A percentile compares a stretch with the other conserved stretches of the same genome.
Evolutionary conservation across 1,284 basidiomycete genomes (phyloP).

Genomic region (Cutaneotrichosporon curvatum): DNA sequence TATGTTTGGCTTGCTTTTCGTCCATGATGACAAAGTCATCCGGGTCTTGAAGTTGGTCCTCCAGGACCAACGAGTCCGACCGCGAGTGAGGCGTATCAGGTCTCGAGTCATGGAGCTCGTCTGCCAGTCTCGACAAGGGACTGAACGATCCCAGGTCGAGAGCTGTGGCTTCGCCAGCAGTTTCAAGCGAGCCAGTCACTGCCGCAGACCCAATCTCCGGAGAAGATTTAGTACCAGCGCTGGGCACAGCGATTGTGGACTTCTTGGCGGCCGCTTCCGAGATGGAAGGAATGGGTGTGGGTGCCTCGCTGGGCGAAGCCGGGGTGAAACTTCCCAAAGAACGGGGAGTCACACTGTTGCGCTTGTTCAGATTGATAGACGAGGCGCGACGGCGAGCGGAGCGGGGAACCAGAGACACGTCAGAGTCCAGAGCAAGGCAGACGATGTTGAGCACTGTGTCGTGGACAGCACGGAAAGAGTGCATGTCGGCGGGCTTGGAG

Average conservation of each 20-base stretch:
- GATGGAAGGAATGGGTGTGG: background rate
- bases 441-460: slow-evolving; percentile 67
- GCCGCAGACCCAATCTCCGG: too few species aligned
- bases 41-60: slow-evolving; percentile 51
- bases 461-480: slow-evolving; percentile 58
- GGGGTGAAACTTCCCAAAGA: too few species aligned
- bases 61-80: too few species aligned
- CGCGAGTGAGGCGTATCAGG: too few species aligned
- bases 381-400: slow-evolving; percentile 45
- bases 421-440: slow-evolving; percentile 74
- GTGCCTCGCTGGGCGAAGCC: background rate
- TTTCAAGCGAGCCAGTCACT: too few species aligned
- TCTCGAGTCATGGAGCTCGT: slow-evolving; percentile 3
- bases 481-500: slow-evolving; percentile 45
- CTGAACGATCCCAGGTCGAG: background rate
- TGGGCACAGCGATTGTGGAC: too few species aligned
- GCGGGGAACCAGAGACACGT: slow-evolving; percentile 69
- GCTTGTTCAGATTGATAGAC: background rate
- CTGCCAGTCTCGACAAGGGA: too few species aligned
- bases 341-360: too few species aligned
- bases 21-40: slow-evolving; percentile 96
- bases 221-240: too few species aligned
- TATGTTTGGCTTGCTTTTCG: slow-evolving; percentile 76
- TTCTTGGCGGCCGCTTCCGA: too few species aligned
- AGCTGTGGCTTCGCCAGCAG: background rate